Evolutionary conservation across 306 rosid genomes (phyloP), one percentile per base, ranked within the genome.

Genomic region (Hippophae rhamnoides): DNA sequence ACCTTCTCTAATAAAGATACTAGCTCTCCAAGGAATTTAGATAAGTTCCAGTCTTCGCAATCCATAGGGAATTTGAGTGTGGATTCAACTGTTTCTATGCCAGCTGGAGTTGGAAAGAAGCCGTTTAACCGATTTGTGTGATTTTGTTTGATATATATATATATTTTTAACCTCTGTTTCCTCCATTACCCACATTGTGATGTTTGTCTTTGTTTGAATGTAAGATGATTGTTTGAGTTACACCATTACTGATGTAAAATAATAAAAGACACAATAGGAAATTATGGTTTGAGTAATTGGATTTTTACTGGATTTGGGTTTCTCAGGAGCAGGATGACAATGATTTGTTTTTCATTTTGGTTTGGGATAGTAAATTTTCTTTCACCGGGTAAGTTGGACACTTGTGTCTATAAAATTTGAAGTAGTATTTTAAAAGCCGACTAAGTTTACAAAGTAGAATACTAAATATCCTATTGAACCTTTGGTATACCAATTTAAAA

Each of bases 61-160:
- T 78, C 89, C 44, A 2, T 82, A 64, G 87, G 82, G 43, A 73
- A 86, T 58, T 47, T 74, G 83, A 87, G 95, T 67, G 87, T 93
- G 82, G 95, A 88, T 77, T 93, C 99, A 42, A 75, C 94, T 0
- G 76, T 76, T 45, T 93, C 97, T 23, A 65, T 93, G 84, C 99
- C 99, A 1, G 84, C 76, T 6, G 86, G 84, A 31, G 80, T 84
- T 52, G 95, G 89, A 65, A 84, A 95, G 74, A 88, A 74, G 84
- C 99, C 99, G 48, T 93, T 93, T 86, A 86, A 84, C 76, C 74
- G 99, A 93, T 88, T 88, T 80, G 99, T 84, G 97, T 93, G 99
- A 93, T 82, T 77, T 65, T 13, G 72, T 50, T 62, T 65, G 48
- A 60, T 64, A n/a, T 74, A 58, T 69, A n/a, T n/a, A 58, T 64